Conservation (phyloP, 768 basidiomycete genomes). For the Termitomyces sp. region DNA sequence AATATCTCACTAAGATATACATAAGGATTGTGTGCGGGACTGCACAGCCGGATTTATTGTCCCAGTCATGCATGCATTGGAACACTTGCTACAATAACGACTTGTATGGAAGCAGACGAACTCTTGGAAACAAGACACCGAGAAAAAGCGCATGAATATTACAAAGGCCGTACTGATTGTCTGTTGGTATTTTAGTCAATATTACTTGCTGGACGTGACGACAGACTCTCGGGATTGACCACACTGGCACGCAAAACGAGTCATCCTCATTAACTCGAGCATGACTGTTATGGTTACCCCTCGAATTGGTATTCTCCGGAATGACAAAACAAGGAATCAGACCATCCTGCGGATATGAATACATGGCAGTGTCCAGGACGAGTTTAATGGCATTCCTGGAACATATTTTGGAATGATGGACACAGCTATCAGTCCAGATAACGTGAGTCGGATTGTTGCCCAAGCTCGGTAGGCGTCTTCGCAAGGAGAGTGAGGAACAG, state of each 20-base stretch:
- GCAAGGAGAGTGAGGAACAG: neutral
- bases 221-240: neutral
- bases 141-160: neutral
- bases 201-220: neutral
- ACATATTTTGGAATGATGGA: neutral
- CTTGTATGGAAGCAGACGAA: neutral
- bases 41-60: neutral
- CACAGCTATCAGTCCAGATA: neutral
- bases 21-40: no score
- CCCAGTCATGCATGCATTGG: neutral
- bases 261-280: no score
- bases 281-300: neutral
- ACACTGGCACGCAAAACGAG: neutral
- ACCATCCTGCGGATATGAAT: no score
- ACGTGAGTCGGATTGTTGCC: neutral
- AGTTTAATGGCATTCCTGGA: neutral
- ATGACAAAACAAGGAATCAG: neutral
- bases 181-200: neutral
- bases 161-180: neutral
- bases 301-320: neutral
- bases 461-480: neutral
- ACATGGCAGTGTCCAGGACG: neutral
- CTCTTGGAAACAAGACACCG: neutral
- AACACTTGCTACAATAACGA: no score
- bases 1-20: no score